Conservation (phyloP, 2,329 filamentous ascomycete genomes). For the Ceratocystis smalleyi region DNA sequence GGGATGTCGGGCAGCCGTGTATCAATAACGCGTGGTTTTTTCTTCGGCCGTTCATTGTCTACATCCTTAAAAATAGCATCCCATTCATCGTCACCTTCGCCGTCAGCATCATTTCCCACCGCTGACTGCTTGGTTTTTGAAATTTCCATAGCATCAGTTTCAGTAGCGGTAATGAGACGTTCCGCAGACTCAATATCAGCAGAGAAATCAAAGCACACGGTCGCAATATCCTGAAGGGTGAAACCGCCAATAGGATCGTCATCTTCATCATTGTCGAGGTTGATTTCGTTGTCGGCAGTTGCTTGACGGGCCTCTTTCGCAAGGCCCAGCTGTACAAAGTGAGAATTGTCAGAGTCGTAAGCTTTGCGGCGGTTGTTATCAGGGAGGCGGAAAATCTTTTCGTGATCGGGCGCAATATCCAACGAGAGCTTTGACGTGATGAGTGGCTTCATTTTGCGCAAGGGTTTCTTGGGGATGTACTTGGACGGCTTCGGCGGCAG, state of each 20-base stretch:
- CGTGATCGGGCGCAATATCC: conserved; percentile 72
- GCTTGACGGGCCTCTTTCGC: conserved; percentile 26
- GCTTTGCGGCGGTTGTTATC: conserved; percentile 35
- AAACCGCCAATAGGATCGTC: conserved; percentile 58
- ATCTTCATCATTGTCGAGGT: conserved; percentile 37
- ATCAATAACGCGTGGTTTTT: conserved; percentile 51
- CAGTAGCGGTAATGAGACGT: conserved; percentile 10
- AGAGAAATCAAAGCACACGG: conserved; percentile 43
- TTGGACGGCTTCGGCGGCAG: conserved; percentile 66
- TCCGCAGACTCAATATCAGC: conserved; percentile 18
- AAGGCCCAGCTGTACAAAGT: conserved; percentile 20
- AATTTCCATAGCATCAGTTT: neutral
- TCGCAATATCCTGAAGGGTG: conserved; percentile 63
- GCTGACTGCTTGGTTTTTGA: conserved; percentile 13
- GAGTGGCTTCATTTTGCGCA: conserved; percentile 65
- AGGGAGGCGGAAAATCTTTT: conserved; percentile 63
- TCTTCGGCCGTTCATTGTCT: conserved; percentile 36
- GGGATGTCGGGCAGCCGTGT: conserved; percentile 44
- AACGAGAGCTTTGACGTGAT: conserved; percentile 77
- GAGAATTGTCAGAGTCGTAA: conserved; percentile 30
- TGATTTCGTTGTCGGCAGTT: conserved; percentile 27
- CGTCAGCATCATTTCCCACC: conserved; percentile 9
- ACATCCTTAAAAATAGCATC: conserved; percentile 43
- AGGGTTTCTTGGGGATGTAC: conserved; percentile 62
- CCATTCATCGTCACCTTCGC: conserved; percentile 36